Conservation (phyloP, 2,329 filamentous ascomycete species). For the Aspergillus unguis region DNA sequence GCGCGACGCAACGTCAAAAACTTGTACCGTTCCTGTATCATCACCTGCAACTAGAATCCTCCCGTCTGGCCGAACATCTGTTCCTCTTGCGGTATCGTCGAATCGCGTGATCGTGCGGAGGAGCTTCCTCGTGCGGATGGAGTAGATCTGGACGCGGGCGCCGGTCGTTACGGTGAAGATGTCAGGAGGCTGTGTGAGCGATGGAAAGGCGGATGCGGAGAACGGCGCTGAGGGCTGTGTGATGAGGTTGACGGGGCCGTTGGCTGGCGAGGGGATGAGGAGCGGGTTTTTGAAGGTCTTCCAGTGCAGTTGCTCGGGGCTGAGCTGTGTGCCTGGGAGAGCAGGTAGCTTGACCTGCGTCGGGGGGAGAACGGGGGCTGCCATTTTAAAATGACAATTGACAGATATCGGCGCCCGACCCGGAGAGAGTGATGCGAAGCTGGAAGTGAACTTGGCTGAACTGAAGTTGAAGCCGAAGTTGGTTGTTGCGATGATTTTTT, state of each 20-base stretch:
- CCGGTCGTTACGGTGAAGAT: constrained; percentile 92
- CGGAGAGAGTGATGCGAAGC: too few relatives aligned
- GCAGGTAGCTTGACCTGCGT: constrained; percentile 78
- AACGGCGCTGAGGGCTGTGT: constrained; percentile 61
- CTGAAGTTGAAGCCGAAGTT: too few relatives aligned
- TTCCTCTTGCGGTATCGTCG: constrained; percentile 83
- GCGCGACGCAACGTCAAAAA: constrained; percentile 86
- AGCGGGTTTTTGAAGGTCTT: constrained; percentile 89
- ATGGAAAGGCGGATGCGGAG: constrained; percentile 40
- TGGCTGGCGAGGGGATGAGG: constrained; percentile 83
- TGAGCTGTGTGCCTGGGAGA: constrained; percentile 71
- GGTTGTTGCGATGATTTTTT: too few relatives aligned
- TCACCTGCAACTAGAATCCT: constrained; percentile 87
- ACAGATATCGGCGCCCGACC: too few relatives aligned
- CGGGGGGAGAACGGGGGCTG: constrained; percentile 77
- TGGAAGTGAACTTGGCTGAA: too few relatives aligned
- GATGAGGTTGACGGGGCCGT: constrained; percentile 86
- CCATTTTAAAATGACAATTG: constrained; percentile 55
- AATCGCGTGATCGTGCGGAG: constrained; percentile 94
- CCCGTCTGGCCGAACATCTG: constrained; percentile 83
- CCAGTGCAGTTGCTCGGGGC: constrained; percentile 95
- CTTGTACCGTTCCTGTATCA: constrained; percentile 86
- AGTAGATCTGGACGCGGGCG: constrained; percentile 89
- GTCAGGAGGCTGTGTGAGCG: constrained; percentile 48
- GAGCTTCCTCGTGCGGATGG: constrained; percentile 83